Evolutionary conservation across 768 basidiomycete species (phyloP).

Genomic region (Leccinum broughii): DNA sequence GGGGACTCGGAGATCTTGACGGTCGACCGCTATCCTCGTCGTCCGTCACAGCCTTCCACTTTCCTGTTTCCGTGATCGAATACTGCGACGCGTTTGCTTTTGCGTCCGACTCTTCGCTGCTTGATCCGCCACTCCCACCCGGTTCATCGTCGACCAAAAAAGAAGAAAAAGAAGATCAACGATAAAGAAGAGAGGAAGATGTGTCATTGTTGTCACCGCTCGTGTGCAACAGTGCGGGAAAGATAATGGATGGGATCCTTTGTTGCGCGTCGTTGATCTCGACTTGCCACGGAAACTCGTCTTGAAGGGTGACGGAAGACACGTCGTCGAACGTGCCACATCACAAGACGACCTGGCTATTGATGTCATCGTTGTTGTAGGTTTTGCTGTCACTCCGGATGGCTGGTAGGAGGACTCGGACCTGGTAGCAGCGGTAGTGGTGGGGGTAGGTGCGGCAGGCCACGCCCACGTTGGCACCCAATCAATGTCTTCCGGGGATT

Average conservation of each 20-base stretch:
- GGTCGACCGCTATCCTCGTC: neutral
- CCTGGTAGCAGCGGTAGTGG: neutral
- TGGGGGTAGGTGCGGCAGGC: neutral
- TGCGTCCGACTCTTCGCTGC: neutral
- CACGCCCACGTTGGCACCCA: neutral
- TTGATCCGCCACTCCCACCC: neutral
- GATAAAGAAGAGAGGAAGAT: neutral
- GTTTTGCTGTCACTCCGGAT: neutral
- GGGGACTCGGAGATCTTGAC: constrained; percentile 4
- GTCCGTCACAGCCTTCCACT: constrained; percentile 10
- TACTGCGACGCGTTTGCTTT: neutral
- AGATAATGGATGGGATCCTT: constrained; percentile 17
- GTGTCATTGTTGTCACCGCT: neutral
- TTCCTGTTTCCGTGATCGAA: constrained; percentile 10
- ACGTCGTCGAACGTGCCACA: constrained; percentile 1
- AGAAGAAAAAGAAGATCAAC: neutral
- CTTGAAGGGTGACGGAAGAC: constrained; percentile 17
- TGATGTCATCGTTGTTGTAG: neutral
- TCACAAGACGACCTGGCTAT: neutral
- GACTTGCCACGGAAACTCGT: constrained; percentile 8
- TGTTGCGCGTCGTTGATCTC: neutral
- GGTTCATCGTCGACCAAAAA: neutral
- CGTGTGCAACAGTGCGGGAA: constrained; percentile 19
- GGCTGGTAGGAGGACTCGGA: neutral
- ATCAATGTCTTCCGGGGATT: neutral